phyloP scores from a whole-genome alignment of 2,329 filamentous ascomycete species.

The Botrytis tulipae region DNA sequence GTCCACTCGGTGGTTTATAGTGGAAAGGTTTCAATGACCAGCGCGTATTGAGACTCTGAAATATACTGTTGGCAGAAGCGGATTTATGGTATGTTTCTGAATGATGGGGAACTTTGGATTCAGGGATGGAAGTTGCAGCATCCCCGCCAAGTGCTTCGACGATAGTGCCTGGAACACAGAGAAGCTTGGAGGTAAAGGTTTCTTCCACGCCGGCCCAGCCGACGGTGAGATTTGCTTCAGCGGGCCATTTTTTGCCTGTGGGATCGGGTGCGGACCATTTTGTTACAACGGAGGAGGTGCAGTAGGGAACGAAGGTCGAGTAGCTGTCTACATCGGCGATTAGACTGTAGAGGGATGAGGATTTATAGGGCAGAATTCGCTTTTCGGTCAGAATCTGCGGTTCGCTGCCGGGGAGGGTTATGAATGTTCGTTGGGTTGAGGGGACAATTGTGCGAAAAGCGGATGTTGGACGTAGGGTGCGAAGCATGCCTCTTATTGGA shows the following conservation, averaged over 20 bases:
- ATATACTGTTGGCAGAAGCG: constrained; percentile 50
- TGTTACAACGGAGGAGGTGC: constrained; percentile 73
- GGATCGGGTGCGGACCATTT: constrained; percentile 60
- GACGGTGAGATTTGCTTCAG: constrained; percentile 74
- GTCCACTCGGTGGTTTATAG: constrained; percentile 45
- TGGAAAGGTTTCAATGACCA: constrained; percentile 61
- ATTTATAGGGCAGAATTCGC: constrained; percentile 74
- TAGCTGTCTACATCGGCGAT: constrained; percentile 90
- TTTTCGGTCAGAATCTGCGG: constrained; percentile 68
- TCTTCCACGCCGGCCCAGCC: constrained; percentile 85
- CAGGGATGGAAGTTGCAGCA: constrained; percentile 46
- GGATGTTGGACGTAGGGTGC: constrained; percentile 27
- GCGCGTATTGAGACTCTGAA: constrained; percentile 66
- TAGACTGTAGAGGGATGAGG: constrained; percentile 70
- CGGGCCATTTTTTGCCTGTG: constrained; percentile 57
- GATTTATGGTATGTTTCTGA: constrained; percentile 41
- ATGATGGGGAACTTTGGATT: constrained; percentile 43
- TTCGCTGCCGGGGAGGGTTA: constrained; percentile 40
- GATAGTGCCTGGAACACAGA: constrained; percentile 68
- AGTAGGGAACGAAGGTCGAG: constrained; percentile 87
- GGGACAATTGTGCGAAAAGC: constrained; percentile 25
- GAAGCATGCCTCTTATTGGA: constrained; percentile 27
- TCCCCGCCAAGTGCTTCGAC: constrained; percentile 76
- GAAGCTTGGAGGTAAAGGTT: constrained; percentile 75
- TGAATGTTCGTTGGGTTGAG: constrained; percentile 44